Conservation (phyloP, 2,329 filamentous ascomycete species). For the Pseudogymnoascus sp. region DNA sequence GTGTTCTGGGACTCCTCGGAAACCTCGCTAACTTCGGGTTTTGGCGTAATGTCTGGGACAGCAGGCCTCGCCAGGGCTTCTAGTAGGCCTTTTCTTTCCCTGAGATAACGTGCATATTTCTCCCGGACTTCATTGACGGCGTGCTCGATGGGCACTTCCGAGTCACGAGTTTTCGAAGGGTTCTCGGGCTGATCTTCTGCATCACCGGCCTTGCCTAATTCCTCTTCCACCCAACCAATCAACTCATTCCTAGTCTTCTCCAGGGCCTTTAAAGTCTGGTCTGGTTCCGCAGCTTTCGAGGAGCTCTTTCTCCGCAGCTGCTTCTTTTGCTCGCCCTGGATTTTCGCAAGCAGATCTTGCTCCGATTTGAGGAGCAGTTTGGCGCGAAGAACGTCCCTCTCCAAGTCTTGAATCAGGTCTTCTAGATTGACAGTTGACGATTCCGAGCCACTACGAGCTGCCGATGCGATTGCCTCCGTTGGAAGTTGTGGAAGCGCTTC, state of each 20-base stretch:
- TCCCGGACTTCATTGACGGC: constrained; percentile 1
- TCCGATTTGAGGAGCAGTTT: constrained; percentile 51
- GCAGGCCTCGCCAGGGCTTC: constrained; percentile 11
- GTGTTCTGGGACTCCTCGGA: background rate
- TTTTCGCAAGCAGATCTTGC: constrained; percentile 45
- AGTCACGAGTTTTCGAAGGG: background rate
- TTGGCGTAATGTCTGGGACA: constrained; percentile 16
- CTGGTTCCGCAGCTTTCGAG: constrained; percentile 12
- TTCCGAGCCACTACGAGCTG: constrained; percentile 17
- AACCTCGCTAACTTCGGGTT: background rate
- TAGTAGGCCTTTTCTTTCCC: background rate
- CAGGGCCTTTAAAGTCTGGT: constrained; percentile 40
- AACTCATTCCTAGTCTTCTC: constrained; percentile 50
- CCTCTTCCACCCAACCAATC: constrained; percentile 58
- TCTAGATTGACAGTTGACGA: constrained; percentile 37
- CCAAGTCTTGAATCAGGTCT: constrained; percentile 43
- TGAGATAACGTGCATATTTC: constrained; percentile 8
- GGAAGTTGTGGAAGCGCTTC: constrained; percentile 24
- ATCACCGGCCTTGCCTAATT: constrained; percentile 44
- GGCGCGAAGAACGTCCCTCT: constrained; percentile 51
- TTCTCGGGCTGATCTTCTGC: constrained; percentile 18
- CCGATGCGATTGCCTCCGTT: constrained; percentile 20
- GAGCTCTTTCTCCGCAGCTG: background rate
- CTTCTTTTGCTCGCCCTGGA: constrained; percentile 36
- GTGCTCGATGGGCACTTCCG: constrained; percentile 6